These are phyloP conservation scores for Penicillium concentricum DNA, from an alignment of 2,329 filamentous ascomycete species.

Conservation along the genomic window DNA sequence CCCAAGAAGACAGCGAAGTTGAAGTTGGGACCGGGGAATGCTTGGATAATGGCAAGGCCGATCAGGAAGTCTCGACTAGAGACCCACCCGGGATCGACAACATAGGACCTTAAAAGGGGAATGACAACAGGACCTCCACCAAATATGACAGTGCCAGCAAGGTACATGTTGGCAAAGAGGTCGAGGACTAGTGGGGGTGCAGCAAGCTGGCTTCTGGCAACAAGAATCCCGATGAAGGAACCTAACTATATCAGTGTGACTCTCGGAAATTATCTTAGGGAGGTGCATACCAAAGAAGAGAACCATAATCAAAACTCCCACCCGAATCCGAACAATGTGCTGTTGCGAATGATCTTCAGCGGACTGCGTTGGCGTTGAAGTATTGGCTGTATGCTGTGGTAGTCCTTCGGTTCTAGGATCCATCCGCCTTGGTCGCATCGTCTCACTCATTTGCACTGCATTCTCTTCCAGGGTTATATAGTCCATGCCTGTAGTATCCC, in stretches of 20 bases:
- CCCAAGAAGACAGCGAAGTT: conserved; percentile 59
- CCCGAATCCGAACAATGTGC: conserved; percentile 23
- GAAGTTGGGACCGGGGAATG: conserved; percentile 61
- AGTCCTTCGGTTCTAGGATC: background rate
- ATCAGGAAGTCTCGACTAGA: conserved; percentile 69
- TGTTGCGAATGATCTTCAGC: background rate
- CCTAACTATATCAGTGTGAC: conserved; percentile 7
- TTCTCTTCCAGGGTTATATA: conserved; percentile 8
- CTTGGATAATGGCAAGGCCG: conserved; percentile 69
- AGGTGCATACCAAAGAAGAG: conserved; percentile 50
- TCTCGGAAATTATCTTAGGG: background rate
- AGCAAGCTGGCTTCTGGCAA: conserved; percentile 43
- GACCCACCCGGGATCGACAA: conserved; percentile 70
- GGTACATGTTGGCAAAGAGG: conserved; percentile 71
- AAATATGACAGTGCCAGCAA: conserved; percentile 69
- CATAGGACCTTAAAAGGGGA: conserved; percentile 58
- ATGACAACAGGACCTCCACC: conserved; percentile 66
- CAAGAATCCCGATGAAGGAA: conserved; percentile 59
- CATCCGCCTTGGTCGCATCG: conserved; percentile 13
- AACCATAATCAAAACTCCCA: conserved; percentile 39
- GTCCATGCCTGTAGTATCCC: conserved; percentile 2
- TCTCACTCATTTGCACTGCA: conserved; percentile 6
- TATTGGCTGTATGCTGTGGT: background rate
- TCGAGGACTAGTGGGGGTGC: conserved; percentile 52
- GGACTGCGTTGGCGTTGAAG: background rate